A percentile compares a stretch with the other conserved stretches of the same genome.
These are phyloP conservation scores for Vairimorpha ceranae DNA, from an alignment of 371 early-diverging fungal species.

Conservation along the genomic window DNA sequence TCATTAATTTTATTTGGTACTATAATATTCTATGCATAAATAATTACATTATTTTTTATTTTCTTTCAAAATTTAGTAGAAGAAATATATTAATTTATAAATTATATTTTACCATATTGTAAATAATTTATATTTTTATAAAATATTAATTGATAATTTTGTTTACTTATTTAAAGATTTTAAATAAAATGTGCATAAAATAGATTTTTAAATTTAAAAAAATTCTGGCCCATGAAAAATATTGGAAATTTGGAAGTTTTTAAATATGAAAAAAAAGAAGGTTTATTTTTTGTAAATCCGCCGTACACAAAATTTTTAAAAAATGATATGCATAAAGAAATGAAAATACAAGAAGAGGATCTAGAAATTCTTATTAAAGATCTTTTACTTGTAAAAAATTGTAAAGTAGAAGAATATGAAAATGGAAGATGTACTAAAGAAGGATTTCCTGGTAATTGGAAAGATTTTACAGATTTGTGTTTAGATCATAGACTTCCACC, in stretches of 20 bases:
- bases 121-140: too few relatives aligned
- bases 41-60: too few relatives aligned
- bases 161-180: too few relatives aligned
- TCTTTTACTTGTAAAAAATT: conserved; percentile 13
- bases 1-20: too few relatives aligned
- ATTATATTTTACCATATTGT: too few relatives aligned
- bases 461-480: conserved; percentile 59
- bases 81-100: too few relatives aligned
- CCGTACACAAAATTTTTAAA: background rate
- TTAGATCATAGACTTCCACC: conserved; percentile 35
- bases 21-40: too few relatives aligned
- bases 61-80: too few relatives aligned
- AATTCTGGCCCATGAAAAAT: background rate
- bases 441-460: conserved; percentile 60
- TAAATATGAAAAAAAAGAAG: background rate
- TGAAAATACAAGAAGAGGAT: conserved; percentile 12
- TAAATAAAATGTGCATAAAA: too few relatives aligned
- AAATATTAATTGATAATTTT: too few relatives aligned
- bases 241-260: background rate
- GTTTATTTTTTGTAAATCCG: background rate
- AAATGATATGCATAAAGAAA: background rate
- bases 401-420: conserved; percentile 58
- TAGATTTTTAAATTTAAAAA: too few relatives aligned
- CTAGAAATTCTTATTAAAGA: conserved; percentile 38
- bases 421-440: conserved; percentile 33